These are phyloP conservation scores for Aphanomyces astaci DNA, from an alignment of 352 stramenopile genomes.

Conservation along the genomic window DNA sequence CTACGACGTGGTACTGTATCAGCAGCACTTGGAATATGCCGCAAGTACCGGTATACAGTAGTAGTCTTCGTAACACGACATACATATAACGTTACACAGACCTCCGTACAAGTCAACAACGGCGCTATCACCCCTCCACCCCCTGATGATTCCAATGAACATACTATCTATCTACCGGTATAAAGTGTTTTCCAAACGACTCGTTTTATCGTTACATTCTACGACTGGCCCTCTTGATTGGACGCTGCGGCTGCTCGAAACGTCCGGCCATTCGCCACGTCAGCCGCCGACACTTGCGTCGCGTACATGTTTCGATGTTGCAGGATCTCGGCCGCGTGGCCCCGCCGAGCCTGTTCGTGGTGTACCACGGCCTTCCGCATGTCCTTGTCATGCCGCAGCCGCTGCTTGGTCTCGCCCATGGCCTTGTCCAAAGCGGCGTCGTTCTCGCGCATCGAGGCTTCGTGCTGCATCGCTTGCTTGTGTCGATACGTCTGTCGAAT, in stretches of 20 bases:
- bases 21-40: no score
- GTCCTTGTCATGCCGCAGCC: conserved; percentile 52
- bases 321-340: conserved; percentile 48
- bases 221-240: not conserved
- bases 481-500: conserved; percentile 24
- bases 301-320: conserved; percentile 62
- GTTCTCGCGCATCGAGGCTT: conserved; percentile 28
- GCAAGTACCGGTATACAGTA: no score
- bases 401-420: conserved; percentile 31
- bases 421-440: conserved; percentile 29
- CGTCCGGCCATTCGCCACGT: not conserved
- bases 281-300: conserved; percentile 37
- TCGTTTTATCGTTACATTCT: not conserved
- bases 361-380: conserved; percentile 45
- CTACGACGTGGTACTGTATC: no score
- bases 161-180: no score
- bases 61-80: no score
- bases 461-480: conserved; percentile 23
- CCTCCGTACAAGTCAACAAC: no score
- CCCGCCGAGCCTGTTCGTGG: conserved; percentile 50
- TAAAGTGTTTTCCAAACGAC: no score
- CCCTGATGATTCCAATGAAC: no score
- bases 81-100: no score
- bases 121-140: no score
- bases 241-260: not conserved